These are phyloP conservation scores for Metarhizium sp. DNA, from an alignment of 2,329 filamentous ascomycete genomes.

Conservation along the genomic window DNA sequence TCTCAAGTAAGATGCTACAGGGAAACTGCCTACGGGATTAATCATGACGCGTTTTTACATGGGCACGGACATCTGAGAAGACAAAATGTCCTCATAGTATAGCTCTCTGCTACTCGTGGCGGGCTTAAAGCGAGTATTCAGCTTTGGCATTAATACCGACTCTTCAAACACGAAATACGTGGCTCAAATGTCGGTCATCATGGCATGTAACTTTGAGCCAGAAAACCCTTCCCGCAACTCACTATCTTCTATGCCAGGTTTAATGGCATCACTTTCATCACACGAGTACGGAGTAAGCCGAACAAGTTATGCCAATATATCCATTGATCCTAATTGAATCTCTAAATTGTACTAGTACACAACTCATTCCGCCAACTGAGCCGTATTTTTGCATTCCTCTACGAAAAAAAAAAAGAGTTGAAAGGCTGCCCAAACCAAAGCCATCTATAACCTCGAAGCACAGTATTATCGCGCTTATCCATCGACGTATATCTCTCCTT, in stretches of 20 bases:
- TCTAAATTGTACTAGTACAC: not conserved
- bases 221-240: not conserved
- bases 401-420: not conserved
- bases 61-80: no score
- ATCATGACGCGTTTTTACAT: no score
- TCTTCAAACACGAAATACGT: no score
- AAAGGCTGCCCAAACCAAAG: not conserved
- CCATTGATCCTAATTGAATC: not conserved
- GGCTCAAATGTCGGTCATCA: no score
- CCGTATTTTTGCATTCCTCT: not conserved
- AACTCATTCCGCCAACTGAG: not conserved
- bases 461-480: slow-evolving; percentile 34
- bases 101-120: no score
- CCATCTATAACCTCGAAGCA: slow-evolving; percentile 27
- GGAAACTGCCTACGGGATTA: no score
- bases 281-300: not conserved
- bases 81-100: no score
- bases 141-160: no score
- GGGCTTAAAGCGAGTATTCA: no score
- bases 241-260: not conserved
- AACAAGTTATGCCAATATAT: not conserved
- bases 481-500: slow-evolving; percentile 45
- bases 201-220: not conserved
- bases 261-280: not conserved
- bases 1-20: no score